A percentile compares a stretch with the other conserved stretches of the same genome.
Evolutionary conservation across 768 basidiomycete species (phyloP).

Genomic region (Fomitopsis serialis): DNA sequence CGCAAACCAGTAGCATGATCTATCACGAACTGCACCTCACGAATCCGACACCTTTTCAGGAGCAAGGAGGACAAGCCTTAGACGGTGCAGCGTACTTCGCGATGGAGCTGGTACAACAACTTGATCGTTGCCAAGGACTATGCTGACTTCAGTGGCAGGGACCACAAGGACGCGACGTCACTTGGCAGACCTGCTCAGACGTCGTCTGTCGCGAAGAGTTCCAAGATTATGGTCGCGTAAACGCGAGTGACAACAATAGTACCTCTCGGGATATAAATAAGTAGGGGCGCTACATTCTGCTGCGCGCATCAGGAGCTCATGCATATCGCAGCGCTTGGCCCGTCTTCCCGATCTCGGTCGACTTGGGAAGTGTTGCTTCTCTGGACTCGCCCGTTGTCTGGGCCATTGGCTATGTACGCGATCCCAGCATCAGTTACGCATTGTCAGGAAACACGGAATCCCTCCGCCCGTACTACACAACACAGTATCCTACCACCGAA

Average conservation of each 20-base stretch:
- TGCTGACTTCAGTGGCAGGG: not conserved
- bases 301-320: not conserved
- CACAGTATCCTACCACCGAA: not conserved
- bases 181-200: constrained; percentile 11
- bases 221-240: constrained; percentile 8
- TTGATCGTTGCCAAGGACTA: not conserved
- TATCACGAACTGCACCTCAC: constrained; percentile 11
- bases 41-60: not conserved
- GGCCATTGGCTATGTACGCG: constrained; percentile 21
- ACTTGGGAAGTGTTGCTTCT: constrained; percentile 19
- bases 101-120: constrained; percentile 6
- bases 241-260: not conserved
- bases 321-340: not conserved
- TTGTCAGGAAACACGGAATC: constrained; percentile 3
- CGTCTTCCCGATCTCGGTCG: constrained; percentile 20
- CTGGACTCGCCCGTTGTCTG: constrained; percentile 18
- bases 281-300: constrained; percentile 4
- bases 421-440: constrained; percentile 19
- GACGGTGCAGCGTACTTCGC: constrained; percentile 12
- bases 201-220: constrained; percentile 13
- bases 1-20: constrained; percentile 1
- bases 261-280: constrained; percentile 9
- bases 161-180: not conserved
- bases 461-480: constrained; percentile 13
- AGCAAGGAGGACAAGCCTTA: constrained; percentile 3